Conservation (phyloP, 2,329 filamentous ascomycete species). For the Pseudocercospora cruenta region DNA sequence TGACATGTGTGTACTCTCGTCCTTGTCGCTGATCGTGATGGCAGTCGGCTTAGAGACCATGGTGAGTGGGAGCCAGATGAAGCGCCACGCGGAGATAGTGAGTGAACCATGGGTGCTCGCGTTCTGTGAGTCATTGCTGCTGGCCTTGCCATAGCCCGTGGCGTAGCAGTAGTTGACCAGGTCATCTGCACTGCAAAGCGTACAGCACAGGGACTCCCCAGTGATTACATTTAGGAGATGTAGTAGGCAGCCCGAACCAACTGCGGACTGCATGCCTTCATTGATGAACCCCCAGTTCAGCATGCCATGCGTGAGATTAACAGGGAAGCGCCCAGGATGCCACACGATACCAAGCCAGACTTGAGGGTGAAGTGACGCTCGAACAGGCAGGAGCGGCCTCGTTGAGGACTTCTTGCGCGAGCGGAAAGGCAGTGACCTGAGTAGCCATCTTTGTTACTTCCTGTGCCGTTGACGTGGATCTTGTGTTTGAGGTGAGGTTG, state of each 20-base stretch:
- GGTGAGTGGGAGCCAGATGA: constrained; percentile 22
- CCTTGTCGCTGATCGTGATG: constrained; percentile 24
- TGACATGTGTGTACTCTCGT: constrained; percentile 9
- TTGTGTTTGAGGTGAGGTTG: constrained; percentile 8
- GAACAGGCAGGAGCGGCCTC: not conserved
- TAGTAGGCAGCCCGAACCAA: too few species aligned
- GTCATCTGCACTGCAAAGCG: not conserved
- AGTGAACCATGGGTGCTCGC: constrained; percentile 20
- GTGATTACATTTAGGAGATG: not conserved
- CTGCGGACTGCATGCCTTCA: not conserved
- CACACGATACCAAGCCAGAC: not conserved
- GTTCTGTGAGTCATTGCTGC: constrained; percentile 23
- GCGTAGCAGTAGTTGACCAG: constrained; percentile 22
- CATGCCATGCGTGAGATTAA: not conserved
- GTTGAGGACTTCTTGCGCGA: not conserved
- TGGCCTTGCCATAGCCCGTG: constrained; percentile 19
- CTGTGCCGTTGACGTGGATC: constrained; percentile 12
- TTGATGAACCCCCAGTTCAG: not conserved
- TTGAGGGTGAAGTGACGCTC: not conserved
- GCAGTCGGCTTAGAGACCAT: constrained; percentile 28
- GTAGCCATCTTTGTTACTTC: constrained; percentile 25
- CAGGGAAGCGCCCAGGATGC: not conserved
- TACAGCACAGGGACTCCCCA: not conserved
- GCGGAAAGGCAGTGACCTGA: constrained; percentile 13
- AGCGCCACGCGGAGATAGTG: not conserved